Conservation (phyloP, 1,284 basidiomycete genomes). For the Malassezia yamatoensis region DNA sequence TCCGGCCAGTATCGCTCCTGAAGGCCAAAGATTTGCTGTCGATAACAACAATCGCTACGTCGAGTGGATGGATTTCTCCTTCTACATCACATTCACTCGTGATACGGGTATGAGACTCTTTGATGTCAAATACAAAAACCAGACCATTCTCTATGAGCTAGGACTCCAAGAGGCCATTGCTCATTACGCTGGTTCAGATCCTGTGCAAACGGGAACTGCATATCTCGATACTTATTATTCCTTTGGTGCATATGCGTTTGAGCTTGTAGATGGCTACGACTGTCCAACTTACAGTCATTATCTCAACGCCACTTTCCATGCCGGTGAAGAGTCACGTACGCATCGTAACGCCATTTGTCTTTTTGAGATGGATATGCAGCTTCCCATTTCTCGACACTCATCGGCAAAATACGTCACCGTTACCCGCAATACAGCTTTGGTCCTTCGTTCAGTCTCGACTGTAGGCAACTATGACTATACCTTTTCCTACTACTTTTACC, state of each 20-base stretch:
- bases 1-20: constrained; percentile 53
- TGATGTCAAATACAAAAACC: constrained; percentile 58
- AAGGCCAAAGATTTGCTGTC: constrained; percentile 56
- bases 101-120: constrained; percentile 62
- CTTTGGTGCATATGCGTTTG: constrained; percentile 52
- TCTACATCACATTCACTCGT: constrained; percentile 58
- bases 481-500: constrained; percentile 61
- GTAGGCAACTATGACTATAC: constrained; percentile 52
- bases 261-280: constrained; percentile 55
- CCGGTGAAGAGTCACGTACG: constrained; percentile 50
- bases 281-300: constrained; percentile 56
- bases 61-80: constrained; percentile 59
- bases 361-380: constrained; percentile 57
- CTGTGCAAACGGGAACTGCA: constrained; percentile 57
- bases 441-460: constrained; percentile 56
- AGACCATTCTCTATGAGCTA: constrained; percentile 60
- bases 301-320: constrained; percentile 56
- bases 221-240: constrained; percentile 51
- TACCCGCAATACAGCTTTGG: constrained; percentile 51
- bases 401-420: constrained; percentile 51
- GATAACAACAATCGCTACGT: constrained; percentile 55
- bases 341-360: constrained; percentile 57
- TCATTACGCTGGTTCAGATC: constrained; percentile 55
- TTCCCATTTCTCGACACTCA: constrained; percentile 57
- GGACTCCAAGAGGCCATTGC: constrained; percentile 45